Percentiles rank a stretch among this genome's conserved stretches.
Conservation (phyloP, 129 eudicot genomes). For the Flaveria bidentis region DNA sequence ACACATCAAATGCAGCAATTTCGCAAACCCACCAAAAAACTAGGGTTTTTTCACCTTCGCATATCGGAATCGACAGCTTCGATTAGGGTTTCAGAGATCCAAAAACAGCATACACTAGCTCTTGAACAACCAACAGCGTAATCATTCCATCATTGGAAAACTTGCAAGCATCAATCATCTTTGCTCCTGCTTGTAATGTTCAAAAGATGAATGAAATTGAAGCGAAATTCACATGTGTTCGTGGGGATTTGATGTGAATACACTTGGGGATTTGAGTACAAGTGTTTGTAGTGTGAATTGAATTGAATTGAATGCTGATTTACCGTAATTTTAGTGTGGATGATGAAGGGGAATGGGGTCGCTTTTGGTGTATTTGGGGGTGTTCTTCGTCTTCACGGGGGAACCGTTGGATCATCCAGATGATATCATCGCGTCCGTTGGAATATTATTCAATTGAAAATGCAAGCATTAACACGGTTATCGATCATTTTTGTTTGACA, state of each 20-base stretch:
- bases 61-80: conserved; percentile 19
- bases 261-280: conserved; percentile 1
- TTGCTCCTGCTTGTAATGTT: conserved; percentile 2
- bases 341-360: background rate
- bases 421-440: conserved; percentile 11
- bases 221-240: background rate
- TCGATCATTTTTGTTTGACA: too few species aligned
- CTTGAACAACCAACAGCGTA: conserved; percentile 19
- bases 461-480: too few species aligned
- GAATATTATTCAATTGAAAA: background rate
- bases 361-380: conserved; percentile 24
- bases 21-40: conserved; percentile 1
- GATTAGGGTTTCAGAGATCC: conserved; percentile 28
- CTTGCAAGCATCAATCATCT: conserved; percentile 11
- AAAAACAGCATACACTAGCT: background rate
- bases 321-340: conserved; percentile 3
- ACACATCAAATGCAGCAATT: conserved; percentile 26
- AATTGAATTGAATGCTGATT: conserved; percentile 16
- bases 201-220: conserved; percentile 10
- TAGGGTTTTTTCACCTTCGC: conserved; percentile 38
- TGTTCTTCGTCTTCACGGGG: conserved; percentile 28
- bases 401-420: conserved; percentile 23
- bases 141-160: background rate
- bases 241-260: conserved; percentile 20
- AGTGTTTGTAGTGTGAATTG: background rate